These are phyloP conservation scores for Coemansia sp. DNA, from an alignment of 192 early-diverging fungal species.

Conservation along the genomic window DNA sequence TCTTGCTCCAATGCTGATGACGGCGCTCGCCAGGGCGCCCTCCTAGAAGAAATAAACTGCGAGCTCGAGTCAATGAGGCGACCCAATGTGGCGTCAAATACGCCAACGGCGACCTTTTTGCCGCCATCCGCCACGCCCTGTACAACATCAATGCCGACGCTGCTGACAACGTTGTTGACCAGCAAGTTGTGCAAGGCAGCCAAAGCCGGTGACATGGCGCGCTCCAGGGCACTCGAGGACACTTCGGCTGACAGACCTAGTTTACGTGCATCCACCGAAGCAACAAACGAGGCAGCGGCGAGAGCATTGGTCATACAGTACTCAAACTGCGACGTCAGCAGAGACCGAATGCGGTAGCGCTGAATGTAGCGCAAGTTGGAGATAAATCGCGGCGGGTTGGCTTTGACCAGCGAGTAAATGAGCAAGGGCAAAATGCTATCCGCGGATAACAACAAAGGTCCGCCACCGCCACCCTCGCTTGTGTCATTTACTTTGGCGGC, in stretches of 20 bases:
- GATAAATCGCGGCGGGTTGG: conserved; percentile 63
- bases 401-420: conserved; percentile 63
- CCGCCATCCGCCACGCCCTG: conserved; percentile 49
- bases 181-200: conserved; percentile 21
- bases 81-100: conserved; percentile 45
- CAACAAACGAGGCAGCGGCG: conserved; percentile 43
- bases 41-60: conserved; percentile 13
- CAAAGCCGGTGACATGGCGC: conserved; percentile 19
- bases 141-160: conserved; percentile 43
- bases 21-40: conserved; percentile 21
- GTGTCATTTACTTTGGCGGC: too few species aligned
- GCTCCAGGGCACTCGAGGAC: conserved; percentile 22
- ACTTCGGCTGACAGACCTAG: conserved; percentile 34
- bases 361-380: conserved; percentile 62
- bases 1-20: too few species aligned
- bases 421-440: conserved; percentile 66
- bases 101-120: conserved; percentile 45
- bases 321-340: conserved; percentile 40
- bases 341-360: conserved; percentile 34
- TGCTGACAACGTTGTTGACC: conserved; percentile 35
- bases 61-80: conserved; percentile 32
- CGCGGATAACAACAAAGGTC: conserved; percentile 28
- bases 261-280: conserved; percentile 31
- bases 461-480: neutral
- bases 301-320: conserved; percentile 49